These are phyloP conservation scores for Canariomyces notabilis DNA, from an alignment of 2,329 filamentous ascomycete species.

Conservation along the genomic window DNA sequence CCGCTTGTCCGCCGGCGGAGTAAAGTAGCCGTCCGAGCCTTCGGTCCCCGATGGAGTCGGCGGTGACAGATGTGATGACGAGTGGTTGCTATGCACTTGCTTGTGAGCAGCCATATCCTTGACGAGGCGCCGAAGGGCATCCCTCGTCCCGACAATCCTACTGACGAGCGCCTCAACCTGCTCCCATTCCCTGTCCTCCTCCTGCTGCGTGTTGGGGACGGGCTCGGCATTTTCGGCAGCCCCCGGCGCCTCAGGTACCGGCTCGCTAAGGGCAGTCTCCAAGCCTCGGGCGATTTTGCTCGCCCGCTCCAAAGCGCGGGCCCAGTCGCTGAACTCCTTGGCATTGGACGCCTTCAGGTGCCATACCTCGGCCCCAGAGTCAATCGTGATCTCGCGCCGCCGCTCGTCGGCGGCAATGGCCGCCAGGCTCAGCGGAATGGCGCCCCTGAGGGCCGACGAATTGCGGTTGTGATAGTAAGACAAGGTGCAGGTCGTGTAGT, in stretches of 20 bases:
- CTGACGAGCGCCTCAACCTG: constrained; percentile 82
- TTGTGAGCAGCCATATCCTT: constrained; percentile 71
- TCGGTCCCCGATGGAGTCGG: constrained; percentile 39
- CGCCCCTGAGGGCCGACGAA: constrained; percentile 84
- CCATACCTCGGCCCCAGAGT: constrained; percentile 96
- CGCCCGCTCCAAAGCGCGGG: constrained; percentile 75
- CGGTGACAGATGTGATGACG: constrained; percentile 36
- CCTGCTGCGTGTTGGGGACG: constrained; percentile 32
- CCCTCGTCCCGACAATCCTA: constrained; percentile 78
- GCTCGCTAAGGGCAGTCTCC: constrained; percentile 34
- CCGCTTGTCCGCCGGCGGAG: constrained; percentile 51
- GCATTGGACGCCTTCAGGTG: constrained; percentile 79
- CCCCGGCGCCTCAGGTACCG: constrained; percentile 20
- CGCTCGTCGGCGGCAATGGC: constrained; percentile 87
- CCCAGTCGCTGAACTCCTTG: constrained; percentile 86
- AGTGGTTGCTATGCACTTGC: constrained; percentile 35
- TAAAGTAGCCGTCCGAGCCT: constrained; percentile 53
- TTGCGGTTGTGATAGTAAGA: constrained; percentile 96
- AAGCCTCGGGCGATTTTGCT: constrained; percentile 59
- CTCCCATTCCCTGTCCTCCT: constrained; percentile 80
- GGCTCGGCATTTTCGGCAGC: constrained; percentile 25
- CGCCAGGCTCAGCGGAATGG: constrained; percentile 85
- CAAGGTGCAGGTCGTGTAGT: constrained; percentile 88
- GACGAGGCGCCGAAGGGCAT: constrained; percentile 80
- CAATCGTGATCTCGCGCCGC: constrained; percentile 87